Evolutionary conservation across 2,329 filamentous ascomycete genomes (phyloP).

Genomic region (Beauveria australis): DNA sequence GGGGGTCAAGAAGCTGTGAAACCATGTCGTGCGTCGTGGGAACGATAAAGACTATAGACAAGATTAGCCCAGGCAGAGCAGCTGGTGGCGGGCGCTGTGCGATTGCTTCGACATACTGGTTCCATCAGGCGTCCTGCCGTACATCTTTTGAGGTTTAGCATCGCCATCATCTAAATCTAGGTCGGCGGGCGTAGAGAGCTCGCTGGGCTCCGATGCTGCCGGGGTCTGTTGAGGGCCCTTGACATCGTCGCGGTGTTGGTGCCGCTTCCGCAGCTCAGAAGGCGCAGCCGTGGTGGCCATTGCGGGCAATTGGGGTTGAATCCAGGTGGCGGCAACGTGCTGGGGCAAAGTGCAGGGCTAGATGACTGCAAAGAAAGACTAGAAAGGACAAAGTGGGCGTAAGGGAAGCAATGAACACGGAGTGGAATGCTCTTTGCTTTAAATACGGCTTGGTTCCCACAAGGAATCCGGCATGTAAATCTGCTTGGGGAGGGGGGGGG

Average conservation of each 20-base stretch:
- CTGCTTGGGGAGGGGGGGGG: background rate
- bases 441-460: background rate
- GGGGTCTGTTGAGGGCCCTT: conserved; percentile 10
- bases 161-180: conserved; percentile 9
- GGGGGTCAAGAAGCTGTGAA: conserved; percentile 88
- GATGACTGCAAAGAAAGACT: background rate
- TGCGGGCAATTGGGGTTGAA: conserved; percentile 8
- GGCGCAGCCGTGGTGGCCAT: conserved; percentile 3
- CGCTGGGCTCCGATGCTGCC: background rate
- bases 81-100: conserved; percentile 1
- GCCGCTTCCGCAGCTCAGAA: conserved; percentile 13
- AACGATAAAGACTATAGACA: conserved; percentile 74
- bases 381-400: background rate
- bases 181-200: conserved; percentile 7
- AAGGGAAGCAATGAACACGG: background rate
- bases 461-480: background rate
- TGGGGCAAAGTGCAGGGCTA: background rate
- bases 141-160: conserved; percentile 59
- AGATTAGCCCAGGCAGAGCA: conserved; percentile 11
- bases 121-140: conserved; percentile 83
- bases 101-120: conserved; percentile 56
- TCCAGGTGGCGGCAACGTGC: background rate
- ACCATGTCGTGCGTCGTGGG: conserved; percentile 98
- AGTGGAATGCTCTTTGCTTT: background rate
- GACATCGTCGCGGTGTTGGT: conserved; percentile 2